Evolutionary conservation across 2,329 filamentous ascomycete species (phyloP), one percentile per base, ranked within the genome.

Genomic region (Aspergillus quadrilineatus): DNA sequence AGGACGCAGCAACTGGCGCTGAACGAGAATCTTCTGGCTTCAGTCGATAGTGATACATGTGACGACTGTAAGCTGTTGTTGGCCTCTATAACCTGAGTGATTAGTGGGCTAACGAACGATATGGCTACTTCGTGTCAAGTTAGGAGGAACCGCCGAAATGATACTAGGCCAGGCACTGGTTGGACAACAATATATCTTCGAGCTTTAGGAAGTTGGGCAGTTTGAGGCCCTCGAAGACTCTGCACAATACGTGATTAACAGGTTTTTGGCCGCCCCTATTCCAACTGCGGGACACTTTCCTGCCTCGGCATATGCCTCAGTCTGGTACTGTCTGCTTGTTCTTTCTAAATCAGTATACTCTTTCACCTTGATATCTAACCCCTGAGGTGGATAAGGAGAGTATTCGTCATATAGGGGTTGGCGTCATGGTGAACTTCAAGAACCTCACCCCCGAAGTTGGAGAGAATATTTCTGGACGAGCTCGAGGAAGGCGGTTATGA

Each of bases 281-380:
- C 10, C 46, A 26, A 17, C 17, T 17, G 32, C 32, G 3, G 30
- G 43, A 4, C 48, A 59, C n/a, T 51, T 59, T 10, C 50, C 59
- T 9, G 10, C 52, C n/a, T 44, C 57, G 1, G 29, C 50, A 2
- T 59, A 57, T 6, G 41, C 37, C 9, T 56, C 51, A 9, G 39
- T 56, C n/a, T 61, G 59, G 59, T 61, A 17, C 34, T 43, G 43
- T 2, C 15, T 59, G 10, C 39, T 61, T 12, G n/a, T 52, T 1
- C 51, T 61, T 4, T 47, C 50, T 12, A 57, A 61, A 32, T 29
- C 50, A 8, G 54, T 6, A n/a, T 61, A 22, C 42, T 59, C 14
- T 55, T 55, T 15, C 47, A 53, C 17, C 26, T 28, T 12, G 37
- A 42, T 37, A 47, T 12, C 22, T 9, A 4, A 39, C 41, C 26